Evolutionary conservation across 768 basidiomycete species (phyloP), one percentile per base, ranked within the genome.

Genomic region (Tricholoma hemisulphureum): DNA sequence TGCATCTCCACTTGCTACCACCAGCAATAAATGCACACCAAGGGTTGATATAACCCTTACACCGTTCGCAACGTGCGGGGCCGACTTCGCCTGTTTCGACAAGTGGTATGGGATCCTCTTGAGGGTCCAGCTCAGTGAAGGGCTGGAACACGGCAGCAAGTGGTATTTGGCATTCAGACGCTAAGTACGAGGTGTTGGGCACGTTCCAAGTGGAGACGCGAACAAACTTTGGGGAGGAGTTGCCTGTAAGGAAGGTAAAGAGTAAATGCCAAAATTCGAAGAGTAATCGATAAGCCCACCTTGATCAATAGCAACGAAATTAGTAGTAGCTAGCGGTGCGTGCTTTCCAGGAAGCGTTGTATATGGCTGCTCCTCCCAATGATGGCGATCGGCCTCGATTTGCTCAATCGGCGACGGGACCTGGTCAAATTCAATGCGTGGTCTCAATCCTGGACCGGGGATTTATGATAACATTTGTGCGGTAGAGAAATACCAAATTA

Each of bases 271-370:
- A n/a, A n/a, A n/a, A n/a, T n/a, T n/a, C n/a, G n/a, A n/a, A n/a
- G n/a, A n/a, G n/a, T n/a, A n/a, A n/a, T n/a, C 13, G 37, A 23
- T 4, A 21, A 56, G 51, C 68, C 23, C 28, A 78, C 82, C 96
- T 81, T 98, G 94, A 75, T 99, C 96, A 57, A 98, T 81, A n/a
- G 91, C 86, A 56, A 87, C 76, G 64, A 84, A 96, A 64, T 96
- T 91, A 0, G 93, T 89, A 6, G 90, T 93, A n/a, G 88, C 86
- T 14, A 93, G 76, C 1, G 96, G 97, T 0, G 85, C 85, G 63
- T 86, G 88, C 21, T 72, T 71, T 20, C 82, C 82, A 0, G 81
- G 79, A 28, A 80, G 71, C 32, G 80, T 82, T 75, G 83, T 78
- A 63, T 86, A 93, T 35, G 82, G 75, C 63, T 89, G 82, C 20